These are phyloP conservation scores for Heritiera littoralis DNA, from an alignment of 345 rosid species.

Conservation along the genomic window DNA sequence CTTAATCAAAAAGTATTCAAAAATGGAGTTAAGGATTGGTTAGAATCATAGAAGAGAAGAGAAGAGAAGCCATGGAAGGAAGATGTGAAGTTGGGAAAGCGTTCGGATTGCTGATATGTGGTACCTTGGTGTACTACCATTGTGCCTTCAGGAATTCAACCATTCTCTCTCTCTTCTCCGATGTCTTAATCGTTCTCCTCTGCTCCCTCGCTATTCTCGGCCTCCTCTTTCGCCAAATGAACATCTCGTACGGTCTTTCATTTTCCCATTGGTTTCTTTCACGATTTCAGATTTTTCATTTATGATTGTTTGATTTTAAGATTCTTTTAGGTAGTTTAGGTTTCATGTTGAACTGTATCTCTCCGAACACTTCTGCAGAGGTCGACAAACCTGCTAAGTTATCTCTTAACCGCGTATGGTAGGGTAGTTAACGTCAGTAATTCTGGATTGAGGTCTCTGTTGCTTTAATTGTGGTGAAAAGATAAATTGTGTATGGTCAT, in stretches of 20 bases:
- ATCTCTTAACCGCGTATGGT: neutral
- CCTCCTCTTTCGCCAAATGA: constrained; percentile 92
- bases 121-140: constrained; percentile 77
- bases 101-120: constrained; percentile 58
- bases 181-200: constrained; percentile 90
- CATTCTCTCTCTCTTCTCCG: constrained; percentile 77
- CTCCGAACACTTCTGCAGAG: neutral
- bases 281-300: constrained; percentile 3
- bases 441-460: neutral
- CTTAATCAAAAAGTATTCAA: neutral
- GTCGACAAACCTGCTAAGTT: no score
- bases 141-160: constrained; percentile 81
- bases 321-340: neutral
- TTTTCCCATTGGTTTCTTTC: neutral
- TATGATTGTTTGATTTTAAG: neutral
- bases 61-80: constrained; percentile 28
- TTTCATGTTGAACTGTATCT: neutral
- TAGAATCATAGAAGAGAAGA: no score
- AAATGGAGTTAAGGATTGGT: neutral
- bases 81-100: constrained; percentile 61
- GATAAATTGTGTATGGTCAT: neutral
- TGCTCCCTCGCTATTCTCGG: constrained; percentile 99
- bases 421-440: neutral
- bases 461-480: neutral
- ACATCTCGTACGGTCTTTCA: constrained; percentile 60